Base-by-base conservation (phyloP, 2,329 filamentous ascomycete genomes). In the Lachnellula willkommii region DNA sequence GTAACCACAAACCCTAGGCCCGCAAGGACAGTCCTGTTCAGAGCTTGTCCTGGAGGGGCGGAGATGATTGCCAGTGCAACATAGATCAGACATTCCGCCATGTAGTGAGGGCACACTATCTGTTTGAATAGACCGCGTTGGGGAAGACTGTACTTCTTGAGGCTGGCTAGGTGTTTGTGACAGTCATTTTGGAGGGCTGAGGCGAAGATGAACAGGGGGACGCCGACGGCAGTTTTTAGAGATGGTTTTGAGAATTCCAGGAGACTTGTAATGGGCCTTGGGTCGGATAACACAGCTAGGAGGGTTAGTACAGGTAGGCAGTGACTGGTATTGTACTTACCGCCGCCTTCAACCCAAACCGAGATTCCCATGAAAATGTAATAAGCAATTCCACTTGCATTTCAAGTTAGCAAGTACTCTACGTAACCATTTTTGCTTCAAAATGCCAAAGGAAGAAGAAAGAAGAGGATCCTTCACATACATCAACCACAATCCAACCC, bases 61-160 rank as follows among this genome's bases (percentile, higher is more conserved):
- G 86, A 84, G 40, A 88, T 71, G 47, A 94, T 73, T 2, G 90
- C 81, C 61, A 99, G 73, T n/a, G 87, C 80, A 20, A 91, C 68
- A 70, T 99, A 97, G 56, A 96, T 83, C 42, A 88, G 69, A 68
- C 89, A 92, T 74, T 97, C 94, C 66, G 87, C 90, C 3, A 88
- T 88, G 72, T 97, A 99, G 73, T 99, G 94, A 17, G 94, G 91
- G 65, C 89, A 95, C 40, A 96, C 73, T 22, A 95, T 72, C 55
- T 78, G 76, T 46, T 77, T 76, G 71, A 97, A 99, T 55, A 88
- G 73, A 2, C 86, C 85, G 57, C 87, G 79, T 2, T 79, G 75
- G 0, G 93, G 93, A 24, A 97, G 77, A 11, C 88, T 88, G 72
- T 99, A 97, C 68, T 91, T 93, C 68, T 83, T 82, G 57, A 94